phyloP scores from a whole-genome alignment of 1,284 basidiomycete genomes.

The Apiotrichum sp. region DNA sequence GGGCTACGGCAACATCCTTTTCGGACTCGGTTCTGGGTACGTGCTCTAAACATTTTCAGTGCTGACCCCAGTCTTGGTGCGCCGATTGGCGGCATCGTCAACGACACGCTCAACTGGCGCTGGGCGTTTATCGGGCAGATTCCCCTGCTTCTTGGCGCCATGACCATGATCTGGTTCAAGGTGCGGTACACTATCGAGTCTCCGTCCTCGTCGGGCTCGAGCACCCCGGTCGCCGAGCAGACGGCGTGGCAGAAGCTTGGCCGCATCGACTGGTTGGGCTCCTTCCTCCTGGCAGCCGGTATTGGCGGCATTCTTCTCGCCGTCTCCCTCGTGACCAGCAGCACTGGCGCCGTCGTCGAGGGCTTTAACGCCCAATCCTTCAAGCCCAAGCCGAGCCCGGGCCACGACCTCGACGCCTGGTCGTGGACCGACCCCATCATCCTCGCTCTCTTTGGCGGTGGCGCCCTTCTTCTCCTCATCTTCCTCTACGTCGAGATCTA shows the following conservation, averaged over 20 bases:
- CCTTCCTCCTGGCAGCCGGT: conserved; percentile 63
- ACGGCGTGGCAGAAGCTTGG: conserved; percentile 19
- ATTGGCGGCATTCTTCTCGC: conserved; percentile 69
- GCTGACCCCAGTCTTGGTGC: conserved; percentile 39
- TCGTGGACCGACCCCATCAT: conserved; percentile 65
- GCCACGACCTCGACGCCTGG: conserved; percentile 22
- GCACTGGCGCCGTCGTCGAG: no score
- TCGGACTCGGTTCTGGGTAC: not conserved
- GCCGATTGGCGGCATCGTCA: conserved; percentile 74
- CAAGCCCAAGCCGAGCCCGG: conserved; percentile 9
- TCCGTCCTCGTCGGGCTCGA: conserved; percentile 22
- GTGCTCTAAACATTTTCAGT: not conserved
- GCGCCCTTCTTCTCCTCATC: conserved; percentile 52
- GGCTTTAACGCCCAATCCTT: no score
- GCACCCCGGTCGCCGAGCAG: conserved; percentile 36
- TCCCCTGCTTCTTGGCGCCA: conserved; percentile 20
- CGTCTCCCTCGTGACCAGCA: conserved; percentile 66
- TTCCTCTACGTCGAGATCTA: conserved; percentile 69
- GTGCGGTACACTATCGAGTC: conserved; percentile 31
- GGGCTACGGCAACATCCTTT: conserved; percentile 73
- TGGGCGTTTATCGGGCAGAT: conserved; percentile 58
- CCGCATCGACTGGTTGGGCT: conserved; percentile 49
- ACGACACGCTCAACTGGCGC: conserved; percentile 72
- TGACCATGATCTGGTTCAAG: not conserved
- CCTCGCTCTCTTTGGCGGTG: conserved; percentile 58